phyloP scores from a whole-genome alignment of 306 rosid species.

The Hylodesmum podocarpum region DNA sequence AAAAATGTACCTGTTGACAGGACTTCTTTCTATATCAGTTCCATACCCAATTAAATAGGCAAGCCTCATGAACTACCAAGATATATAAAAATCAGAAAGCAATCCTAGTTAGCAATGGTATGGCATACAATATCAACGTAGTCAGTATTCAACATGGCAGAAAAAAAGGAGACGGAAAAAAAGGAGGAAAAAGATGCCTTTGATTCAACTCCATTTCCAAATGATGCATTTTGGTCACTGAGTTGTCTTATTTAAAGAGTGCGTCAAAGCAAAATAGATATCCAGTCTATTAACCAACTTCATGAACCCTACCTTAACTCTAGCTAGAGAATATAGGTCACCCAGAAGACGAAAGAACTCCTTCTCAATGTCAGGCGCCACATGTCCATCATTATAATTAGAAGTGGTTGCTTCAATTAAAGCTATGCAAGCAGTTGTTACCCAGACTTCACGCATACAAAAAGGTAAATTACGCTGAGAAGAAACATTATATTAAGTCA shows the following conservation, averaged over 20 bases:
- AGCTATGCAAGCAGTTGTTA: constrained; percentile 81
- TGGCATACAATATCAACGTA: constrained; percentile 14
- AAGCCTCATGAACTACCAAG: constrained; percentile 96
- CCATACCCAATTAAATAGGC: constrained; percentile 97
- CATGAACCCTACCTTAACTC: constrained; percentile 71
- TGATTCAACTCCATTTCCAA: constrained; percentile 29
- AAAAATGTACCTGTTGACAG: constrained; percentile 81
- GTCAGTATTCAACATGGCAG: constrained; percentile 9
- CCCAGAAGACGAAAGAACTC: constrained; percentile 89
- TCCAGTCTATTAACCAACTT: constrained; percentile 24
- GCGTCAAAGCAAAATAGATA: constrained; percentile 19
- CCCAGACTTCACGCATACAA: constrained; percentile 98
- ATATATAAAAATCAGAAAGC: constrained; percentile 37
- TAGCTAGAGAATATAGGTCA: constrained; percentile 87
- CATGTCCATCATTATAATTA: constrained; percentile 65
- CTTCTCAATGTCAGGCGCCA: constrained; percentile 75
- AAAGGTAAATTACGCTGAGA: constrained; percentile 84
- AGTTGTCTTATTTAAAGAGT: constrained; percentile 28
- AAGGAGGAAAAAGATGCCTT: constrained; percentile 1
- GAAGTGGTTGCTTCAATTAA: constrained; percentile 72
- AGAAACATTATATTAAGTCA: constrained; percentile 42
- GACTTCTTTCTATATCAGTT: constrained; percentile 84
- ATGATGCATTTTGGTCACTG: constrained; percentile 6
- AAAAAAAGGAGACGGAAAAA: not conserved
- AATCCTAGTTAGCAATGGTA: constrained; percentile 16